Conservation (phyloP, 352 stramenopile species). For the Phytopythium mirpurense region DNA sequence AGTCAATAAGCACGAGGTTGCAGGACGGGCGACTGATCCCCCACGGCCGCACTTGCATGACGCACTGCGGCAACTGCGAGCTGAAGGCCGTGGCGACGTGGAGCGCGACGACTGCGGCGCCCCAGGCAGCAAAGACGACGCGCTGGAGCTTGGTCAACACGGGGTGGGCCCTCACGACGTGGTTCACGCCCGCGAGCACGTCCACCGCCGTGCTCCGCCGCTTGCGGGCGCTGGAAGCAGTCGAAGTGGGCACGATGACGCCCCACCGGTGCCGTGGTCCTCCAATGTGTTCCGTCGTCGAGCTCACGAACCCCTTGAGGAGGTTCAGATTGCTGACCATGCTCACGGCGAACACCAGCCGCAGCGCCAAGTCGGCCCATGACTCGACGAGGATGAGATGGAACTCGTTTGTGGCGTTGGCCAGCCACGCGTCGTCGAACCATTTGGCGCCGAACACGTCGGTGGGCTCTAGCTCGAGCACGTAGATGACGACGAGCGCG, state of each 20-base stretch:
- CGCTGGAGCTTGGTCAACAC: constrained; percentile 6
- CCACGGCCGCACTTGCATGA: constrained; percentile 27
- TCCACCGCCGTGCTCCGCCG: neutral
- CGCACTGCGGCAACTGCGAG: constrained; percentile 8
- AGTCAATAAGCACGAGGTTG: constrained; percentile 21
- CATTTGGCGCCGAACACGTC: constrained; percentile 8
- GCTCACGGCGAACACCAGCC: constrained; percentile 30
- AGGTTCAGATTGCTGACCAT: constrained; percentile 24
- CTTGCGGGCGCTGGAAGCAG: neutral
- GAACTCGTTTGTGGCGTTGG: constrained; percentile 20
- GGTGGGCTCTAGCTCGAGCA: constrained; percentile 8
- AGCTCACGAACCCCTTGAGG: constrained; percentile 22
- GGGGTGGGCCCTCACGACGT: neutral
- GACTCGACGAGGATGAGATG: constrained; percentile 30
- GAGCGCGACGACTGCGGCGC: constrained; percentile 10
- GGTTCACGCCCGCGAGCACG: neutral
- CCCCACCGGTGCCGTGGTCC: neutral
- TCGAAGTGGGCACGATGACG: neutral
- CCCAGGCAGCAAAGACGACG: constrained; percentile 18
- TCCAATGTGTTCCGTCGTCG: neutral
- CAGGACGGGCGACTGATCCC: constrained; percentile 16
- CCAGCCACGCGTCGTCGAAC: constrained; percentile 18
- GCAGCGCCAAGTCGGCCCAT: constrained; percentile 23
- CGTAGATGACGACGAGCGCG: constrained; percentile 12
- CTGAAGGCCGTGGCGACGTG: constrained; percentile 9